Percentiles rank a stretch among this genome's conserved stretches.
phyloP scores from a whole-genome alignment of 768 basidiomycete genomes.

The Macrolepiota albuminosa region DNA sequence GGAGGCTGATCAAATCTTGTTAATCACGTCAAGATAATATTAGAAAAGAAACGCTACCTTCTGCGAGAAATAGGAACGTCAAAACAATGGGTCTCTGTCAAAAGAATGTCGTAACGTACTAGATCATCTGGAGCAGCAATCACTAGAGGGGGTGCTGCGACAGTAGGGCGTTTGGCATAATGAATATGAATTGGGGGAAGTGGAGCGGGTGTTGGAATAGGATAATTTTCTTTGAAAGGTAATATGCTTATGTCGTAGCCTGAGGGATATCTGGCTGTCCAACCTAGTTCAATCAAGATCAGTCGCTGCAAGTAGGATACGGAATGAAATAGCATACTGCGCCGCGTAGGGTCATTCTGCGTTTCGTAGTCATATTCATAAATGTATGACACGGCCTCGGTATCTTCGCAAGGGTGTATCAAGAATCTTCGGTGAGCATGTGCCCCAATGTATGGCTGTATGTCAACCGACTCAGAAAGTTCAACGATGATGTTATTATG shows the following conservation, averaged over 20 bases:
- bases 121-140: not conserved
- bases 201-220: constrained; percentile 17
- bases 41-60: not conserved
- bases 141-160: constrained; percentile 1
- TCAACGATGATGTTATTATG: constrained; percentile 27
- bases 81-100: not conserved
- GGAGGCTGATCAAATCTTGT: not conserved
- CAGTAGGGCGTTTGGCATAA: constrained; percentile 17
- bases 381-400: constrained; percentile 18
- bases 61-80: not conserved
- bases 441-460: constrained; percentile 19
- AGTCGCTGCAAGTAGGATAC: not conserved
- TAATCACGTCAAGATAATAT: not conserved
- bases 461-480: constrained; percentile 23
- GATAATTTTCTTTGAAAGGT: constrained; percentile 23
- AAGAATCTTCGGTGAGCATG: constrained; percentile 22
- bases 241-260: constrained; percentile 15
- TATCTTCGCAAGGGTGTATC: not conserved
- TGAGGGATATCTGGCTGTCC: constrained; percentile 13
- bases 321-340: constrained; percentile 8
- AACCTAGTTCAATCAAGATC: constrained; percentile 8
- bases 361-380: constrained; percentile 28
- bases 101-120: not conserved
- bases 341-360: constrained; percentile 21
- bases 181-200: constrained; percentile 12